phyloP scores from a whole-genome alignment of 2,329 filamentous ascomycete species.

The Colletotrichum euphorbiae region DNA sequence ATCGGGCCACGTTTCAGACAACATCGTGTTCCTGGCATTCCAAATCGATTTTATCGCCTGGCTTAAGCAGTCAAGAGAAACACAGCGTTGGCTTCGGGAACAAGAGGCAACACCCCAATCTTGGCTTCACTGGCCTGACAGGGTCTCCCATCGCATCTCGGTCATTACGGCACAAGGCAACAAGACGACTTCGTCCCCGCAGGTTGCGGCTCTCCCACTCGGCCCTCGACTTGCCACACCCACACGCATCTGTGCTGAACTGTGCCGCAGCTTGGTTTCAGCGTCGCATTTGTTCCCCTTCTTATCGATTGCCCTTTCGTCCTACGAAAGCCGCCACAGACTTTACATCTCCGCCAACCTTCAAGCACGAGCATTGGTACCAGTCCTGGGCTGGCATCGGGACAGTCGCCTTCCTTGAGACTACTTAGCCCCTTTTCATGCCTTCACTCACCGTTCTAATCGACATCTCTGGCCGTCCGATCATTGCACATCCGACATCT shows the following conservation, averaged over 20 bases:
- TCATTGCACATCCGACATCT: slow-evolving; percentile 24
- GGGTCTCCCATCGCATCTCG: slow-evolving; percentile 31
- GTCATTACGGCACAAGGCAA: slow-evolving; percentile 12
- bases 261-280: slow-evolving; percentile 40
- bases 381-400: slow-evolving; percentile 6
- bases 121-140: slow-evolving; percentile 19
- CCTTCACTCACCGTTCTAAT: slow-evolving; percentile 21
- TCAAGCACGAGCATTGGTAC: slow-evolving; percentile 27
- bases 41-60: slow-evolving; percentile 12
- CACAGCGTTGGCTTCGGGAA: slow-evolving; percentile 6
- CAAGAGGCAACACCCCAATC: slow-evolving; percentile 25
- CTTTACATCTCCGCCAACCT: slow-evolving; percentile 9
- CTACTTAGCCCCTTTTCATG: slow-evolving; percentile 27
- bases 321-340: slow-evolving; percentile 24
- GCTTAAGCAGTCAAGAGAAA: slow-evolving; percentile 21
- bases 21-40: slow-evolving; percentile 19
- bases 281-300: slow-evolving; percentile 37
- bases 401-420: slow-evolving; percentile 29
- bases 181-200: slow-evolving; percentile 23
- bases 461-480: slow-evolving; percentile 24
- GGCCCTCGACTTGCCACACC: slow-evolving; percentile 32
- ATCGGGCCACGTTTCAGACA: slow-evolving; percentile 36
- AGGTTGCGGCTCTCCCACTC: slow-evolving; percentile 21
- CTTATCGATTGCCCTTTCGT: slow-evolving; percentile 24
- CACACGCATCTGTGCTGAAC: slow-evolving; percentile 38